Evolutionary conservation across 176 grass and related monocot species (phyloP).

Genomic region (Rhynchospora tenuis): DNA sequence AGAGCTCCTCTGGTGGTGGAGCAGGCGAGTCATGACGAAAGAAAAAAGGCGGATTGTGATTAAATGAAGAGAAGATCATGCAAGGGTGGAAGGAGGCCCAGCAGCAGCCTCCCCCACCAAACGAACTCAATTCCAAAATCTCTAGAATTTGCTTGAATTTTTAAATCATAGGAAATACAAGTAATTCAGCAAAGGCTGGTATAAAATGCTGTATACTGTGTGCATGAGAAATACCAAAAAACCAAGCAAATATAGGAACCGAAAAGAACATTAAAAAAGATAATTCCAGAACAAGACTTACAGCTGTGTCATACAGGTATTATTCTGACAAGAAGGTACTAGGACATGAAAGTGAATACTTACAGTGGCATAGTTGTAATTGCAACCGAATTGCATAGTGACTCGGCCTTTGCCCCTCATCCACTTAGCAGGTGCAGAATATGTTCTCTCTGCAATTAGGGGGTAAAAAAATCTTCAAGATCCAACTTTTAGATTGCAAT

Average conservation of each 20-base stretch:
- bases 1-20: not conserved
- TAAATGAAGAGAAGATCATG: not conserved
- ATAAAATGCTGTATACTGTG: not conserved
- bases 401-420: slow-evolving; percentile 45
- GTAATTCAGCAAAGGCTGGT: not conserved
- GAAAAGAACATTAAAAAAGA: not conserved
- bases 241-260: not conserved
- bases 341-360: not conserved
- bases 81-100: not conserved
- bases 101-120: not conserved
- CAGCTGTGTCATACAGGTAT: not conserved
- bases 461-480: not conserved
- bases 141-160: not conserved
- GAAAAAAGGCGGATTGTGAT: not conserved
- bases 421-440: slow-evolving; percentile 43
- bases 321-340: not conserved
- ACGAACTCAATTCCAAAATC: not conserved
- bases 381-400: slow-evolving; percentile 58
- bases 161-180: not conserved
- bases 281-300: not conserved
- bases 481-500: not conserved
- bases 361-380: slow-evolving; percentile 45
- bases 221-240: not conserved
- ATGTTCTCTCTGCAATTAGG: slow-evolving; percentile 36
- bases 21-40: no score